phyloP scores from a whole-genome alignment of 371 early-diverging fungal species.

The Haplosporangium sp. region DNA sequence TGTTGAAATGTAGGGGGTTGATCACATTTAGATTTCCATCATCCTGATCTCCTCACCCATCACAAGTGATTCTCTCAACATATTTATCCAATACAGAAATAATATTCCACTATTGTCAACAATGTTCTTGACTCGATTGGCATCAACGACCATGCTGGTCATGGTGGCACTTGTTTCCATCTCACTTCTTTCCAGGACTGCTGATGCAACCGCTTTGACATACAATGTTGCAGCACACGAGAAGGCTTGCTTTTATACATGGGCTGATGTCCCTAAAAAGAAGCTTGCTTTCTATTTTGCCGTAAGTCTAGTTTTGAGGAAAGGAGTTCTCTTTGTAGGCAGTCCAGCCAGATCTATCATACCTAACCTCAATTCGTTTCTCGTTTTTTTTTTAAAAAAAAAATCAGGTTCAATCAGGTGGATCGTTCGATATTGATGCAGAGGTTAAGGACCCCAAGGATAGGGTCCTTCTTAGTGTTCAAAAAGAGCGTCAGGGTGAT shows the following conservation, averaged over 20 bases:
- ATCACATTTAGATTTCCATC: conserved; percentile 58
- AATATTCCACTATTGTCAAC: neutral
- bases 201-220: conserved; percentile 75
- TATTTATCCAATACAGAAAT: neutral
- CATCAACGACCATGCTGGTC: conserved; percentile 63
- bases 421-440: conserved; percentile 93
- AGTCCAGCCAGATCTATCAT: neutral
- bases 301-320: conserved; percentile 65
- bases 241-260: conserved; percentile 81
- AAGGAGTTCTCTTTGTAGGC: no score
- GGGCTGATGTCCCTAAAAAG: conserved; percentile 61
- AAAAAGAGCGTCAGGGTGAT: conserved; percentile 91
- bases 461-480: conserved; percentile 72
- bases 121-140: conserved; percentile 9
- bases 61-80: neutral
- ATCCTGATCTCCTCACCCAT: neutral
- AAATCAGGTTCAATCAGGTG: conserved; percentile 89
- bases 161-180: conserved; percentile 80
- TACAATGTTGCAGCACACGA: conserved; percentile 90
- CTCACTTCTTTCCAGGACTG: conserved; percentile 5
- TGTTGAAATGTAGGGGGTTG: neutral
- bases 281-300: conserved; percentile 82
- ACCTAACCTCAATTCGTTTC: neutral
- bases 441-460: conserved; percentile 82
- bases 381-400: neutral